phyloP scores from a whole-genome alignment of 2,329 filamentous ascomycete species.

The Fusarium nelsonii region DNA sequence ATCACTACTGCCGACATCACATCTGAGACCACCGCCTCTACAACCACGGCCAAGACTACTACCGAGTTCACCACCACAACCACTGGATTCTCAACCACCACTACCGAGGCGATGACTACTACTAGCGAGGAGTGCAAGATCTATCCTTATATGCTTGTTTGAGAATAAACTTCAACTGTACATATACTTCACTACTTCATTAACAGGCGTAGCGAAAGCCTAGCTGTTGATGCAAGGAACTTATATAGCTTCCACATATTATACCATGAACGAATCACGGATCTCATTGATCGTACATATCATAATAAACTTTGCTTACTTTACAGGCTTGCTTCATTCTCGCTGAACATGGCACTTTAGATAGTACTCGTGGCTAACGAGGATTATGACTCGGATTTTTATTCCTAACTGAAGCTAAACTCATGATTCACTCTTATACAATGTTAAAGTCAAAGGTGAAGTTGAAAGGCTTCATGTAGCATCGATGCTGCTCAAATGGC shows the following conservation, averaged over 20 bases:
- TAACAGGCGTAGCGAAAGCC: rapidly evolving
- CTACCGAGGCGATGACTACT: neutral
- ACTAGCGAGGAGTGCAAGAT: neutral
- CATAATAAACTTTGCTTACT: neutral
- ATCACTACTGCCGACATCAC: neutral
- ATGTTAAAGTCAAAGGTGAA: conserved; percentile 25
- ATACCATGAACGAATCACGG: neutral
- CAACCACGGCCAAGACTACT: neutral
- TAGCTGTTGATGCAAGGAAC: neutral
- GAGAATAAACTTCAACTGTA: neutral
- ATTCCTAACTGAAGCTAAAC: too few species aligned
- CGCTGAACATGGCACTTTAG: too few species aligned
- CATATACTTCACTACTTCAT: neutral
- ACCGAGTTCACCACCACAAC: neutral
- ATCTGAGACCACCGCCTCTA: neutral
- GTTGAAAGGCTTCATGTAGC: conserved; percentile 16
- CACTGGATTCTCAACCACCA: neutral
- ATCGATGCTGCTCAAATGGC: conserved; percentile 30
- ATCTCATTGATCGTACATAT: neutral
- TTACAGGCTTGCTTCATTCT: too few species aligned
- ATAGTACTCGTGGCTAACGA: too few species aligned
- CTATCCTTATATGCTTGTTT: neutral
- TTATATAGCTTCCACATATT: neutral
- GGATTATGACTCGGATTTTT: neutral
- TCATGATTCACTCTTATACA: neutral